These are phyloP conservation scores for Fusarium sulawesiense DNA, from an alignment of 2,329 filamentous ascomycete species.

Conservation along the genomic window DNA sequence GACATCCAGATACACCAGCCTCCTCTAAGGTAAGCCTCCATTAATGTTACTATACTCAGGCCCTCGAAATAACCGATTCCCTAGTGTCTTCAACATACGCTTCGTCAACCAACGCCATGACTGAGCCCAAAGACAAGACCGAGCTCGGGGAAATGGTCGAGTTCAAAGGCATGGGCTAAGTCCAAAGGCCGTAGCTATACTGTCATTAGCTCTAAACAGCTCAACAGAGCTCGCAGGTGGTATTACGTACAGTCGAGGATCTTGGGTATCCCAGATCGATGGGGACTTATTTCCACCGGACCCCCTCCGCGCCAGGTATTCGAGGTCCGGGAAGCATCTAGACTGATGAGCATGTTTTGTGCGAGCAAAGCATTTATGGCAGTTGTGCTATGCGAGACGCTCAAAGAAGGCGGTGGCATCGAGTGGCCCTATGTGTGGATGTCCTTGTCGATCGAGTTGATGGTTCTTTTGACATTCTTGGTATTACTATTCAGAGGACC, in stretches of 20 bases:
- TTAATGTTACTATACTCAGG: background rate
- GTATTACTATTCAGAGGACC: background rate
- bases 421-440: background rate
- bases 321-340: background rate
- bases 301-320: slow-evolving; percentile 4
- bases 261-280: slow-evolving; percentile 14
- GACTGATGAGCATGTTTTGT: background rate
- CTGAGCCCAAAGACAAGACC: background rate
- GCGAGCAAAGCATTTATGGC: background rate
- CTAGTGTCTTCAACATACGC: background rate
- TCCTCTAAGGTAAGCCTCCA: background rate
- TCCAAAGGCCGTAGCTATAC: background rate
- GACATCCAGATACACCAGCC: background rate
- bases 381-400: background rate
- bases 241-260: slow-evolving; percentile 14
- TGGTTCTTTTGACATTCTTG: background rate
- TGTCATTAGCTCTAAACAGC: background rate
- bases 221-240: background rate
- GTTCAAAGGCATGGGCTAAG: background rate
- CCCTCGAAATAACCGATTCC: background rate
- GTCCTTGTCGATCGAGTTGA: background rate
- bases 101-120: background rate
- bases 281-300: slow-evolving; percentile 13
- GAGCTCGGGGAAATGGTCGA: too few relatives aligned
- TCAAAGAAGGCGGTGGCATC: background rate